These are phyloP conservation scores for Dujonia santamariae DNA, from an alignment of 1,139 yeast genomes.

Conservation along the genomic window DNA sequence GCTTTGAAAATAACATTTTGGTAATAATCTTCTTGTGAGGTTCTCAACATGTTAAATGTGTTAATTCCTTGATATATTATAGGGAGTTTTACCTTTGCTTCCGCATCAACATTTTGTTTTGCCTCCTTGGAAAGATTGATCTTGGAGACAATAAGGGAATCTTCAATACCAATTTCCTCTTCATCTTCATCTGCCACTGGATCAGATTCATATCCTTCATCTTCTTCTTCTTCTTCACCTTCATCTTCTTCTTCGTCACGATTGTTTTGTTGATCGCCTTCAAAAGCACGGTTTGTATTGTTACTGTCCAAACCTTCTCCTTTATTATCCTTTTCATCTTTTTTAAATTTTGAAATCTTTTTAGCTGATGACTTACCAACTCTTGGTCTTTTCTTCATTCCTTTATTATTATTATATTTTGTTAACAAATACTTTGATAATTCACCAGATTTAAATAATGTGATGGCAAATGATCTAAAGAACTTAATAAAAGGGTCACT, in stretches of 20 bases:
- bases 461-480: slow-evolving; percentile 35
- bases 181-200: slow-evolving; percentile 14
- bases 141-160: slow-evolving; percentile 7
- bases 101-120: slow-evolving; percentile 3
- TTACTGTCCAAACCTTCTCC: not conserved
- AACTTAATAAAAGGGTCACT: slow-evolving; percentile 41
- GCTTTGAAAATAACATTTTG: slow-evolving; percentile 24
- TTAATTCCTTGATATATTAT: slow-evolving; percentile 21
- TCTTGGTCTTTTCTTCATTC: not conserved
- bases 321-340: not conserved
- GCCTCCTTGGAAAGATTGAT: slow-evolving; percentile 6
- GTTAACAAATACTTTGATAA: slow-evolving; percentile 29
- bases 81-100: slow-evolving; percentile 8
- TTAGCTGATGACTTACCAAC: not conserved
- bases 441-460: slow-evolving; percentile 34
- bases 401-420: slow-evolving; percentile 14
- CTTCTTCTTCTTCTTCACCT: slow-evolving; percentile 9
- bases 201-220: slow-evolving; percentile 13
- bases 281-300: too few species aligned
- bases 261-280: slow-evolving; percentile 8
- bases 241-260: slow-evolving; percentile 7
- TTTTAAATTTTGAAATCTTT: not conserved
- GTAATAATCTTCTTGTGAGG: slow-evolving; percentile 24
- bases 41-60: slow-evolving; percentile 16
- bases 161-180: slow-evolving; percentile 7